Evolutionary conservation across 345 rosid genomes (phyloP).

Genomic region (Arabidopsis thaliana): DNA sequence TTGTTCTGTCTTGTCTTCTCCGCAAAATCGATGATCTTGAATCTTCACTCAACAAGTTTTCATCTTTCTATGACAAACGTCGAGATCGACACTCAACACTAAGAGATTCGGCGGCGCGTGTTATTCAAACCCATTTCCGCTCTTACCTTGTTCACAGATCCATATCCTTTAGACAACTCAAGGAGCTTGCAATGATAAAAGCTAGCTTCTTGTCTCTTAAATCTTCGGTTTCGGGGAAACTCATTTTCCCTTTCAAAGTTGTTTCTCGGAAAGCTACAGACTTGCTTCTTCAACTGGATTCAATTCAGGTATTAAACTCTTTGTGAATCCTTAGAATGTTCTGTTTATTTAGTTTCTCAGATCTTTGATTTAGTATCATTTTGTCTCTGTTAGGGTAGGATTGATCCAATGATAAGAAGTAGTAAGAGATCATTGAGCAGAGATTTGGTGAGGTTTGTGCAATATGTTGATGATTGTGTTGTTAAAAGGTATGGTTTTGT

Average conservation of each 20-base stretch:
- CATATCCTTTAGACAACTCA: slow-evolving; percentile 74
- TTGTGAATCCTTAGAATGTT: not conserved
- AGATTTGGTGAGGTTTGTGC: slow-evolving; percentile 68
- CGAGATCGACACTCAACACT: slow-evolving; percentile 46
- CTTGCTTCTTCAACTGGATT: slow-evolving; percentile 76
- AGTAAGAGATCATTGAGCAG: slow-evolving; percentile 74
- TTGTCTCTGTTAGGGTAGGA: slow-evolving; percentile 49
- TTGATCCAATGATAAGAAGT: slow-evolving; percentile 77
- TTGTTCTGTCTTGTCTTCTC: slow-evolving; percentile 56
- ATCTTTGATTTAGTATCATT: slow-evolving; percentile 6
- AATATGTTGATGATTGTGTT: slow-evolving; percentile 60
- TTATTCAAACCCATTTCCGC: slow-evolving; percentile 82
- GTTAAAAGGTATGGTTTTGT: slow-evolving; percentile 47
- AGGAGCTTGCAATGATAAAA: slow-evolving; percentile 73
- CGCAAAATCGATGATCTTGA: slow-evolving; percentile 64
- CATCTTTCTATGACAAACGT: slow-evolving; percentile 32
- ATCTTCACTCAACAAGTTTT: slow-evolving; percentile 50
- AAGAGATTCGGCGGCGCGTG: slow-evolving; percentile 77
- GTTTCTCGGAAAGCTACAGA: slow-evolving; percentile 64
- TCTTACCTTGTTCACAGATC: slow-evolving; percentile 81
- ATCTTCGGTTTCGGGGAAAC: slow-evolving; percentile 58
- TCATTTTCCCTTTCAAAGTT: slow-evolving; percentile 51
- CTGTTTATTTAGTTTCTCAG: not conserved
- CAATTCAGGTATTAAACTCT: slow-evolving; percentile 62
- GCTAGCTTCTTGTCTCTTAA: slow-evolving; percentile 67